Evolutionary conservation across 1,284 basidiomycete genomes (phyloP).

Genomic region (Ustilago loliicola): DNA sequence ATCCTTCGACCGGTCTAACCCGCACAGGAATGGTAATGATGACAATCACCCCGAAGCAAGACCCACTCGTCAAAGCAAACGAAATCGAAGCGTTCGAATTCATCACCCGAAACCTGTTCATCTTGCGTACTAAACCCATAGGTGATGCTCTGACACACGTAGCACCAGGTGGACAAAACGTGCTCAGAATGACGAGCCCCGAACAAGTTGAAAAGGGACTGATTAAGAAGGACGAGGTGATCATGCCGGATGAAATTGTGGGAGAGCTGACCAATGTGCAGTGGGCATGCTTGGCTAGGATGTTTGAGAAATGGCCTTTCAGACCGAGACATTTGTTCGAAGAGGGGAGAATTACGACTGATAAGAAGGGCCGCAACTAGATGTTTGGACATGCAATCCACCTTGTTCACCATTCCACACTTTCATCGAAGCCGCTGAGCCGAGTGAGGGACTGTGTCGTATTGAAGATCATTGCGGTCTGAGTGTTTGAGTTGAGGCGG

Average conservation of each 20-base stretch:
- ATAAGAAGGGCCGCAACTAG: conserved; percentile 37
- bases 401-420: neutral
- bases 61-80: conserved; percentile 39
- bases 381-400: neutral
- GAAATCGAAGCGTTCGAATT: conserved; percentile 66
- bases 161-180: conserved; percentile 63
- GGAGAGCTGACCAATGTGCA: conserved; percentile 59
- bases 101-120: conserved; percentile 65
- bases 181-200: conserved; percentile 56
- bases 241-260: conserved; percentile 56
- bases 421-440: too few relatives aligned
- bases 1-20: conserved; percentile 51
- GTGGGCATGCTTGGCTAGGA: conserved; percentile 61
- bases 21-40: conserved; percentile 57
- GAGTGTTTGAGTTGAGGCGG: conserved; percentile 4
- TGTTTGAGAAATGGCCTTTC: conserved; percentile 69
- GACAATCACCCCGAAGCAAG: conserved; percentile 56
- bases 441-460: too few relatives aligned
- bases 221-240: conserved; percentile 39
- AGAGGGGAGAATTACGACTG: conserved; percentile 49
- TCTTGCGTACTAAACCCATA: conserved; percentile 53
- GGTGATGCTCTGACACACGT: conserved; percentile 59
- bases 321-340: conserved; percentile 59
- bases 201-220: conserved; percentile 42
- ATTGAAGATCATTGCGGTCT: too few relatives aligned